phyloP scores from a whole-genome alignment of 208 protist genomes.

The Acanthamoeba royreba region DNA sequence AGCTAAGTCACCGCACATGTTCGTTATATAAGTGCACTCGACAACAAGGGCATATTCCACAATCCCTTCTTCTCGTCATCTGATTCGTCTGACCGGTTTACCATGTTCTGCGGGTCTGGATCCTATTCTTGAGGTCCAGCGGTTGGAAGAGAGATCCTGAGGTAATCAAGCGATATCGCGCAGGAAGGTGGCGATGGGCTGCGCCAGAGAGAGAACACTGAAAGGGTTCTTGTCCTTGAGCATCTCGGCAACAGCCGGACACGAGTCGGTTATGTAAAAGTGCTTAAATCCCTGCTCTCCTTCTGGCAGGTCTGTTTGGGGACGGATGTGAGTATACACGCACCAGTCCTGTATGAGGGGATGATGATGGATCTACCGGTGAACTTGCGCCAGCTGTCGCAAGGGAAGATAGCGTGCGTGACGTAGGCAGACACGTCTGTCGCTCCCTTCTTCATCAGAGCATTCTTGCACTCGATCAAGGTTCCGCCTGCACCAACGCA shows the following conservation, averaged over 20 bases:
- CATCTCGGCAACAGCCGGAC: neutral
- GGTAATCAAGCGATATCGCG: conserved; percentile 4
- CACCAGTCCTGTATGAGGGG: neutral
- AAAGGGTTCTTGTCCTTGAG: conserved; percentile 40
- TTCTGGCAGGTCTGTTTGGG: neutral
- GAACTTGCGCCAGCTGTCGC: conserved; percentile 61
- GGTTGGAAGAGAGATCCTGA: no score
- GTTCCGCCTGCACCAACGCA: conserved; percentile 58
- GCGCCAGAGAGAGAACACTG: conserved; percentile 40
- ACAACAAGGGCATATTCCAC: no score
- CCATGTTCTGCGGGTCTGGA: no score
- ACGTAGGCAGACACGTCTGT: conserved; percentile 58
- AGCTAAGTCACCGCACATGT: no score
- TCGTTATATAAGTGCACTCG: no score
- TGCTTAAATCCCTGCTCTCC: neutral
- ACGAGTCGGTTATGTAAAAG: conserved; percentile 63
- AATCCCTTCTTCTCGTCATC: no score
- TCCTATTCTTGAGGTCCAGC: no score
- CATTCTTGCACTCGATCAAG: conserved; percentile 62
- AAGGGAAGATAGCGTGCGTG: conserved; percentile 72
- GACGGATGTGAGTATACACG: neutral
- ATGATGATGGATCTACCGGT: neutral
- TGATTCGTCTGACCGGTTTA: no score
- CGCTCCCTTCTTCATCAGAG: conserved; percentile 51
- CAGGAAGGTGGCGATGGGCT: neutral